Evolutionary conservation across 2,329 filamentous ascomycete genomes (phyloP).

Genomic region (Ophiognomonia clavigignenti-juglandacearum): DNA sequence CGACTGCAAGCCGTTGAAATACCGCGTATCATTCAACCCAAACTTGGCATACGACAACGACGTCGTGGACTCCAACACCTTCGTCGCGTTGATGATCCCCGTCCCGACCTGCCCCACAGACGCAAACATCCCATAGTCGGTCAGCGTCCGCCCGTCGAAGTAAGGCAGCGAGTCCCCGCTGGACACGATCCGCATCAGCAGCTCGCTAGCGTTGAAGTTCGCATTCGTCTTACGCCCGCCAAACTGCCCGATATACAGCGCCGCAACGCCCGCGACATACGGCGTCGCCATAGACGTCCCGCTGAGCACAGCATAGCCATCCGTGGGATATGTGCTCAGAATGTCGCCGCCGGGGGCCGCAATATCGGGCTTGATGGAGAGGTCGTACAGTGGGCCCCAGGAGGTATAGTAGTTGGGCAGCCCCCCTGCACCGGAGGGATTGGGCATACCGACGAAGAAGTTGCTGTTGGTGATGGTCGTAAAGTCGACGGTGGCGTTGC

Average conservation of each 20-base stretch:
- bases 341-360: conserved; percentile 35
- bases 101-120: conserved; percentile 41
- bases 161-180: conserved; percentile 4
- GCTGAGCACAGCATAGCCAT: conserved; percentile 33
- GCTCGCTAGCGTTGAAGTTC: conserved; percentile 3
- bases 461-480: conserved; percentile 10
- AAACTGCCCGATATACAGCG: conserved; percentile 22
- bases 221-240: conserved; percentile 11
- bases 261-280: conserved; percentile 35
- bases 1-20: conserved; percentile 27
- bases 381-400: conserved; percentile 36
- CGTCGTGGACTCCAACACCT: conserved; percentile 36
- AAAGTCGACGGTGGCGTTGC: conserved; percentile 18
- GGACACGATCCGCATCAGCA: conserved; percentile 6
- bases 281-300: conserved; percentile 45
- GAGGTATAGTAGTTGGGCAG: conserved; percentile 31
- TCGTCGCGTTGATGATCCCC: conserved; percentile 42
- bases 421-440: conserved; percentile 22
- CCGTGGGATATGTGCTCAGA: conserved; percentile 33
- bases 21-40: conserved; percentile 43
- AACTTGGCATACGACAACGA: conserved; percentile 37
- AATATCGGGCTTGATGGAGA: conserved; percentile 34
- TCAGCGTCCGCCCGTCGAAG: conserved; percentile 2
- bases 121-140: conserved; percentile 19
- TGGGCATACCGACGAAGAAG: conserved; percentile 18